A percentile compares a stretch with the other conserved stretches of the same genome.
phyloP scores from a whole-genome alignment of 148 eudicot species.

The Euryodendron excelsum region DNA sequence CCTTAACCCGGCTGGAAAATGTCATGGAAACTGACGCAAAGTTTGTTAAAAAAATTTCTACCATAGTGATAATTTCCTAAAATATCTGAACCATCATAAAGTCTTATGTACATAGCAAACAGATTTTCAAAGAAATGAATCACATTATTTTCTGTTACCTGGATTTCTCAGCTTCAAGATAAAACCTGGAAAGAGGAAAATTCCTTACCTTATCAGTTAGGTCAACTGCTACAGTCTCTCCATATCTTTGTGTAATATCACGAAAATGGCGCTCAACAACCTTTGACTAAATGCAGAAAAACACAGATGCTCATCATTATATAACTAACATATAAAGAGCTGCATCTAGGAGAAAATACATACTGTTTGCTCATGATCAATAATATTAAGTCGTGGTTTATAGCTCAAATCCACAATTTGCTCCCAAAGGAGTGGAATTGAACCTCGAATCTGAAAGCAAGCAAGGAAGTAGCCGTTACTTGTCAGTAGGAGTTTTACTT shows the following conservation, averaged over 20 bases:
- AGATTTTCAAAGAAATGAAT: background rate
- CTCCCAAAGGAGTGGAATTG: constrained; percentile 53
- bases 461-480: constrained; percentile 7
- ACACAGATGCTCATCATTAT: constrained; percentile 4
- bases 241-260: constrained; percentile 84
- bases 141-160: background rate
- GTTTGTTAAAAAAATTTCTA: no score
- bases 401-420: constrained; percentile 80
- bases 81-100: background rate
- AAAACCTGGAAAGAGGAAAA: no score
- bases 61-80: no score
- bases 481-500: no score
- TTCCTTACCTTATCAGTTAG: constrained; percentile 47
- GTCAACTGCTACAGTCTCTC: constrained; percentile 74
- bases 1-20: no score
- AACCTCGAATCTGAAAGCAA: constrained; percentile 80
- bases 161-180: background rate
- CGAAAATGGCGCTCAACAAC: constrained; percentile 91
- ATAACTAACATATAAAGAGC: constrained; percentile 11
- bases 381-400: constrained; percentile 77
- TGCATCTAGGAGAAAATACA: constrained; percentile 15
- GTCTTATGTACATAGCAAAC: background rate
- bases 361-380: constrained; percentile 77
- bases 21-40: no score
- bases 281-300: constrained; percentile 43